phyloP scores from a whole-genome alignment of 352 stramenopile genomes.

The Proteromonas lacertae region DNA sequence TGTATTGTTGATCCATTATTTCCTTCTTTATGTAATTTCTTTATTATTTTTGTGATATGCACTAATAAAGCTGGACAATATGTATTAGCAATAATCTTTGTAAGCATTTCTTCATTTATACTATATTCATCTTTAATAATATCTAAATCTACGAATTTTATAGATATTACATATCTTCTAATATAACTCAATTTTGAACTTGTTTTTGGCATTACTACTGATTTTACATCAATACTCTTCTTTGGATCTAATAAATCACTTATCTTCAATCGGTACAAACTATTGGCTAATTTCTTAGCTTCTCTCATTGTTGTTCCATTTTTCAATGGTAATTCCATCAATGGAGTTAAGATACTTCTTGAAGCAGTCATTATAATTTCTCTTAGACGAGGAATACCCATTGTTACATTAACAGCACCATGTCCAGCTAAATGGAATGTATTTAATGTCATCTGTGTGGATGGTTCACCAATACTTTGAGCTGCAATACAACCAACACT shows the following conservation, averaged over 20 bases:
- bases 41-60: too few species aligned
- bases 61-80: too few species aligned
- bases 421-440: conserved; percentile 98
- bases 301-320: conserved; percentile 16
- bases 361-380: conserved; percentile 99
- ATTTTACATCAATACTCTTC: too few species aligned
- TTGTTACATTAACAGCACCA: conserved; percentile 92
- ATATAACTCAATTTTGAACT: too few species aligned
- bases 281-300: conserved; percentile 23
- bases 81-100: too few species aligned
- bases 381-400: conserved; percentile 88
- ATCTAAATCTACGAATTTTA: too few species aligned
- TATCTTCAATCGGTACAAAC: conserved; percentile 59
- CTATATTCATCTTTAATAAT: too few species aligned
- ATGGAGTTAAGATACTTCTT: conserved; percentile 80
- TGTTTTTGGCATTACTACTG: too few species aligned
- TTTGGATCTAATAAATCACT: conserved; percentile 53
- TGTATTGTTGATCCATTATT: too few species aligned
- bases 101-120: too few species aligned
- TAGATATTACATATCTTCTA: too few species aligned
- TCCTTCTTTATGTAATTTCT: too few species aligned
- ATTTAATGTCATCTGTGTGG: conserved; percentile 99
- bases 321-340: conserved; percentile 82
- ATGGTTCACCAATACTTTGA: conserved; percentile 90
- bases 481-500: conserved; percentile 86